Base-by-base conservation (phyloP, 2,329 filamentous ascomycete species). In the Penicillium capsulatum region DNA sequence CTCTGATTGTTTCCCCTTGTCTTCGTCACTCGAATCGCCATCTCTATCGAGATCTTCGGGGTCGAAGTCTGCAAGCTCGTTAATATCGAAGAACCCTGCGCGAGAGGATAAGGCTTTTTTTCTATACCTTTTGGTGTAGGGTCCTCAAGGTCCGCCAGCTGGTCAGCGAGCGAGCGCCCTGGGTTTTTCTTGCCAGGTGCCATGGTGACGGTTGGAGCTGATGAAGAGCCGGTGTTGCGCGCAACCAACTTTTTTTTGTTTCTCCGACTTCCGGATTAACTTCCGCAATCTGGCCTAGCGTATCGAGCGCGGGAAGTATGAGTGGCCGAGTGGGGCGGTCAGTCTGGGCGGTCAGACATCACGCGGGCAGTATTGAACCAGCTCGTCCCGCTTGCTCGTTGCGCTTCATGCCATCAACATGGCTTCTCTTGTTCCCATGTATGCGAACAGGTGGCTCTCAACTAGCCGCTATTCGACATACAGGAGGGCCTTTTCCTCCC, bases 11-110 rank as follows among this genome's bases (percentile, higher is more conserved):
- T 74, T 78, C 35, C 71, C 75, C 10, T 65, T 64, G 30, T 69
- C 72, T 32, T 77, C 77, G 39, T 76, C 76, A 40, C 73, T 75
- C n/a, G 73, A 74, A 46, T 67, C 65, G 11, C 74, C 73, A 13
- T 69, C 71, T 45, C 80, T 77, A 51, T 77, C 69, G 37, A 76
- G 67, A 40, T 79, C 80, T 69, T 94, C 88, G 0, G 86, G 86
- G 60, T 94, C 88, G 58, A 85, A 83, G 60, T 94, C 88, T 91
- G 54, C 15, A 40, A 45, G 26, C 7, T 14, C 36, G 43, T 19
- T 9, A 28, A 30, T 16, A 17, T 7, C 14, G 5, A 17, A 10
- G 27, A 26, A 15, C 3, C 19, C n/a, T n/a, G n/a, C n/a, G n/a
- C n/a, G n/a, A n/a, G 16, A 28, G 31, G n/a, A 15, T 34, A 7